Evolutionary conservation across 306 rosid species (phyloP).

Genomic region (Prunus salicina): DNA sequence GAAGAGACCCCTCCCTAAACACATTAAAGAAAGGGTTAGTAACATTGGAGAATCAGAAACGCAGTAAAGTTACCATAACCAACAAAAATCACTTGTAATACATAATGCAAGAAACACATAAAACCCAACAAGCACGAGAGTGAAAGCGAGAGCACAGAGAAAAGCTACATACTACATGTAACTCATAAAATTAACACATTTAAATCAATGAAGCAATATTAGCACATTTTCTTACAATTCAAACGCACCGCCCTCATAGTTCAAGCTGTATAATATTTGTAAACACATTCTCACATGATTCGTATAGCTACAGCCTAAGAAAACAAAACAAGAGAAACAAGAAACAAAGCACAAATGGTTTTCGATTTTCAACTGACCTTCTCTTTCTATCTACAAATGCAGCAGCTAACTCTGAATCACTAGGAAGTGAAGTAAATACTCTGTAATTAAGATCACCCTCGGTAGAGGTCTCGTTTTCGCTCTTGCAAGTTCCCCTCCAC

Average conservation of each 20-base stretch:
- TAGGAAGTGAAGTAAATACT: slow-evolving; percentile 44
- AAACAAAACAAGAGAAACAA: background rate
- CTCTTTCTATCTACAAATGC: slow-evolving; percentile 63
- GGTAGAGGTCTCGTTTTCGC: slow-evolving; percentile 21
- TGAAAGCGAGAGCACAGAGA: background rate
- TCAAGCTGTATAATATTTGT: background rate
- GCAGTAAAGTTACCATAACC: background rate
- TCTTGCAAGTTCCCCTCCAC: slow-evolving; percentile 67
- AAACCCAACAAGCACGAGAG: background rate
- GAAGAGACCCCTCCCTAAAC: slow-evolving; percentile 76
- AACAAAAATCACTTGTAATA: background rate
- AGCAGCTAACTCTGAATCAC: slow-evolving; percentile 60
- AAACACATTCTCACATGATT: background rate
- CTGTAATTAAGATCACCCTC: slow-evolving; percentile 27
- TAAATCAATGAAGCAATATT: background rate
- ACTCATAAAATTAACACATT: background rate
- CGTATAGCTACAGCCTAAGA: background rate
- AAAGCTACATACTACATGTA: background rate
- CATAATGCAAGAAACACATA: background rate
- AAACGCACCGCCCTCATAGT: background rate
- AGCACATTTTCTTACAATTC: background rate
- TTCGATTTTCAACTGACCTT: slow-evolving; percentile 36
- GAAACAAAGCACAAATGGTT: background rate
- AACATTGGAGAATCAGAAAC: background rate
- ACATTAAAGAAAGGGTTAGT: slow-evolving; percentile 8